Base-by-base conservation (phyloP, 257 asterid species). In the Petrea volubilis region DNA sequence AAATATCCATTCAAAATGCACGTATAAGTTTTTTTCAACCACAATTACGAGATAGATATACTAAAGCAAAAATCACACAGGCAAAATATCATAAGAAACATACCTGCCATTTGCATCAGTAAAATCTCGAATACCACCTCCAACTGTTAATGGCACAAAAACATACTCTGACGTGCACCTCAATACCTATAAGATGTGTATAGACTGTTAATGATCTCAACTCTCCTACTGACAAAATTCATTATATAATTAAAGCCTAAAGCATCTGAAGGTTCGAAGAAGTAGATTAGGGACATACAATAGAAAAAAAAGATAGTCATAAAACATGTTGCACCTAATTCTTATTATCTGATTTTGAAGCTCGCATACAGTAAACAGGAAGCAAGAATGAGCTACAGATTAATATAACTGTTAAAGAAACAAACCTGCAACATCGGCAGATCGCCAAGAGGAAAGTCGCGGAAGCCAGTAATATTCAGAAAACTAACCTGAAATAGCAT, bases 371-470 rank as follows among this genome's bases (percentile, higher is more conserved):
- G 50, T 28, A 47, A 24, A 38, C 20, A 28, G 28, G 36, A 72
- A 21, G 69, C 44, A 33, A 66, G 12, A 61, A 31, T 44, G 50
- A 43, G 34, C 6, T 15, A 29, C 51, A 18, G 8, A 55, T n/a
- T 33, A 62, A 46, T 44, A 53, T 50, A 60, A 38, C 60, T 50
- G 47, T 12, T 51, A 55, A 47, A 29, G 57, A 13, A 57, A 73
- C 87, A 71, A 64, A 94, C 99, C 99, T 91, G 89, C 74, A 94
- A 60, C 97, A 94, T 94, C 24, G 97, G 99, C 77, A 94, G 79
- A 78, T 94, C 97, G 3, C 97, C 99, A 27, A 94, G 91, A 62
- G 99, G 99, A 66, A 94, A 94, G 86, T 91, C 96, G 1, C 99
- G 96, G 81, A 86, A 94, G 73, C 97, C 99, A 38, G 99, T 94